A percentile compares a stretch with the other conserved stretches of the same genome.
Evolutionary conservation across 2,329 filamentous ascomycete species (phyloP).

Genomic region (Calonectria fujianensis): DNA sequence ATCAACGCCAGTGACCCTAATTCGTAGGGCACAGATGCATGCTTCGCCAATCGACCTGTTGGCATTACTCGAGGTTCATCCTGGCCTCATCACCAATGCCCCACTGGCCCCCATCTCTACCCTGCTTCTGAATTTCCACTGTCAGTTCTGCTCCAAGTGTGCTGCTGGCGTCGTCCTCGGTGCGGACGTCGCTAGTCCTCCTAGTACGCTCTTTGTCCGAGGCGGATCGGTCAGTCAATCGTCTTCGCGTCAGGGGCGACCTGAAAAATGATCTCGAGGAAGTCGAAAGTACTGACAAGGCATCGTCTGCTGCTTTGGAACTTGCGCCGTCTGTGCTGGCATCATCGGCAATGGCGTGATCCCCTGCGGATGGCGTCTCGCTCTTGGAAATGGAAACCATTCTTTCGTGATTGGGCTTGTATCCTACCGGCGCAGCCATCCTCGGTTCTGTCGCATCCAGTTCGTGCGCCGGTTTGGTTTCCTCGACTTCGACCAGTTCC

Average conservation of each 20-base stretch:
- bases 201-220: slow-evolving; percentile 61
- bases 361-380: slow-evolving; percentile 49
- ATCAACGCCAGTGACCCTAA: slow-evolving; percentile 61
- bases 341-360: slow-evolving; percentile 54
- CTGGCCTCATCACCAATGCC: slow-evolving; percentile 88
- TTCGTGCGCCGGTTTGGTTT: slow-evolving; percentile 58
- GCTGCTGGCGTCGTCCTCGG: slow-evolving; percentile 64
- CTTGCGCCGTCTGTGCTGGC: slow-evolving; percentile 52
- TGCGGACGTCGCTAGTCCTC: slow-evolving; percentile 65
- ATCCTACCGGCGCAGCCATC: slow-evolving; percentile 55
- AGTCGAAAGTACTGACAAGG: slow-evolving; percentile 68
- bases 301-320: slow-evolving; percentile 63
- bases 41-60: slow-evolving; percentile 21
- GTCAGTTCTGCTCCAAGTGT: slow-evolving; percentile 67
- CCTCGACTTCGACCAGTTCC: slow-evolving; percentile 87
- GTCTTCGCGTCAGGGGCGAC: slow-evolving; percentile 63
- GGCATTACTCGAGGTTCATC: slow-evolving; percentile 81
- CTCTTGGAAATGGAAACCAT: slow-evolving; percentile 58
- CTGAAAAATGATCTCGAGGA: slow-evolving; percentile 69
- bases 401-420: slow-evolving; percentile 62
- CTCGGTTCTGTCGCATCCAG: slow-evolving; percentile 61
- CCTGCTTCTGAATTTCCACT: slow-evolving; percentile 71
- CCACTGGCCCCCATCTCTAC: slow-evolving; percentile 78
- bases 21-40: slow-evolving; percentile 28
- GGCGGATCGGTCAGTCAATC: slow-evolving; percentile 61